Evolutionary conservation across 805 yeast species (phyloP).

Genomic region (Myxozyma mucilagina): DNA sequence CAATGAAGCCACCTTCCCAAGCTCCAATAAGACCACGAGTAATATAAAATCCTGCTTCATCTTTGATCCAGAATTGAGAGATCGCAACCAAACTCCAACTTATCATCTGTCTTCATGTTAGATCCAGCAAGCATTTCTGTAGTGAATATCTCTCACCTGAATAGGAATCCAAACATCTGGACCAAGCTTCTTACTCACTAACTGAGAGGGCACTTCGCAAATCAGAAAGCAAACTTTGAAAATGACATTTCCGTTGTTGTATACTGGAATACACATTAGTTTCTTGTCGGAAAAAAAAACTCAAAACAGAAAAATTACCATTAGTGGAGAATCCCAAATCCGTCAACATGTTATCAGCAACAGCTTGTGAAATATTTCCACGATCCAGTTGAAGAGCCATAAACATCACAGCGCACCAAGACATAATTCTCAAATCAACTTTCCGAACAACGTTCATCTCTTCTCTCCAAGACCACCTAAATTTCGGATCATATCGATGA

Average conservation of each 20-base stretch:
- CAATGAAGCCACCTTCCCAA: slow-evolving; percentile 64
- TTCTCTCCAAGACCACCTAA: slow-evolving; percentile 58
- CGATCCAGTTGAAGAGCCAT: slow-evolving; percentile 59
- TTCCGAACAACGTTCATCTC: slow-evolving; percentile 52
- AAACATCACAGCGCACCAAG: slow-evolving; percentile 58
- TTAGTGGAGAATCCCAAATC: slow-evolving; percentile 56
- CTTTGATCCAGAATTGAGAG: slow-evolving; percentile 49
- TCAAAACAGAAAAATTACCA: slow-evolving; percentile 29
- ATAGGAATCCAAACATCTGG: slow-evolving; percentile 63
- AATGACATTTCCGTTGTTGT: slow-evolving; percentile 45
- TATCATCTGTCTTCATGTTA: slow-evolving; percentile 37
- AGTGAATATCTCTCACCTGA: slow-evolving; percentile 39
- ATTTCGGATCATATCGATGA: slow-evolving; percentile 56
- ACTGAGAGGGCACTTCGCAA: slow-evolving; percentile 66
- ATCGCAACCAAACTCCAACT: slow-evolving; percentile 59
- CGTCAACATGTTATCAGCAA: slow-evolving; percentile 53
- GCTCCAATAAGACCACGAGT: slow-evolving; percentile 57
- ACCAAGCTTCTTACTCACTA: slow-evolving; percentile 63
- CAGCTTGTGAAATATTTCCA: slow-evolving; percentile 54
- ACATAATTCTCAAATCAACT: slow-evolving; percentile 54
- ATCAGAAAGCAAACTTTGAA: slow-evolving; percentile 53
- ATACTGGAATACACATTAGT: not conserved
- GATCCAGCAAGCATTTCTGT: not conserved
- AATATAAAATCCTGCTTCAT: slow-evolving; percentile 47
- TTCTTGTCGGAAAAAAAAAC: not conserved